Evolutionary conservation across 768 basidiomycete species (phyloP).

Genomic region (Serendipita sp.): DNA sequence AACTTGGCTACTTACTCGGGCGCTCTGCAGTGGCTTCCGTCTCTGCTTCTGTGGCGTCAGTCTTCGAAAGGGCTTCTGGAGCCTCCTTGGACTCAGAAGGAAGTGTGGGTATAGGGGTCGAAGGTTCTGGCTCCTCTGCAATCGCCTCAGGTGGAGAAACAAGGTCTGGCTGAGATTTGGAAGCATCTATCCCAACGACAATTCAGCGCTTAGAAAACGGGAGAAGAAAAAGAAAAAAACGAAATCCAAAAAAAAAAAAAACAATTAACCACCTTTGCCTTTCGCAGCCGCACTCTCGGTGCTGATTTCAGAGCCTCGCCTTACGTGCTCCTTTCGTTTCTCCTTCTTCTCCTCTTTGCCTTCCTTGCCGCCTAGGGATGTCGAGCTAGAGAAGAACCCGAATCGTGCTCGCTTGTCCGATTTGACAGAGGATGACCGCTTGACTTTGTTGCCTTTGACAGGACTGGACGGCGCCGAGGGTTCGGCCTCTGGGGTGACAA

Average conservation of each 20-base stretch:
- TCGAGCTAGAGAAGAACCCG: slow-evolving; percentile 4
- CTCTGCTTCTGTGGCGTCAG: neutral
- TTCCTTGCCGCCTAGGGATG: neutral
- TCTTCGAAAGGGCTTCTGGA: neutral
- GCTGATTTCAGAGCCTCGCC: neutral
- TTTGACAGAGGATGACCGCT: slow-evolving; percentile 4
- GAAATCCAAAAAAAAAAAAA: neutral
- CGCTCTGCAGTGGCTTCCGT: neutral
- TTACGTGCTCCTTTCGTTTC: neutral
- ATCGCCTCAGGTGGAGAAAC: neutral
- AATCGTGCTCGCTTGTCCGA: neutral
- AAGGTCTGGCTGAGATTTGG: neutral
- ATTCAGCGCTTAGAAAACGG: neutral
- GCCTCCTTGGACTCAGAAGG: neutral
- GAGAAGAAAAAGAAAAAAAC: neutral
- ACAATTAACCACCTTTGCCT: neutral
- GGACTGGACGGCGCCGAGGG: neutral
- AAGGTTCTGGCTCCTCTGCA: slow-evolving; percentile 1
- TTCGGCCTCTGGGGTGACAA: neutral
- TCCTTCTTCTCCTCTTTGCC: slow-evolving; percentile 5
- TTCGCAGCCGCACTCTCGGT: neutral
- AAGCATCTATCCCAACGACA: neutral
- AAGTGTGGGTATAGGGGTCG: neutral
- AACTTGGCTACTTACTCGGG: neutral
- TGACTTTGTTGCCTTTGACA: slow-evolving; percentile 1